Evolutionary conservation across 305 asterid genomes (phyloP).

Genomic region (Fraxinus greggii): DNA sequence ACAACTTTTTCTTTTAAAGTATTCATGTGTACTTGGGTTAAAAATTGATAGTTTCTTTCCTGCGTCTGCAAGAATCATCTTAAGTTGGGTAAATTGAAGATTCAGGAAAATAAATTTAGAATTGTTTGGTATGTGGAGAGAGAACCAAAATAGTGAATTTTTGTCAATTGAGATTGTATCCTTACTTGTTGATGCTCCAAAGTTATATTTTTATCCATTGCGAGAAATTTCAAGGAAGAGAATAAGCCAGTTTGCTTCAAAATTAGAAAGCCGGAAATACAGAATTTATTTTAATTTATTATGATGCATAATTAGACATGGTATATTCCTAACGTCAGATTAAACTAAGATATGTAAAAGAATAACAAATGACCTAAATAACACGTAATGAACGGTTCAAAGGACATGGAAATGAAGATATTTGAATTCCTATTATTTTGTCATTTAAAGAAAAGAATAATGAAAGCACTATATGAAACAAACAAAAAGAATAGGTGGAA

Average conservation of each 20-base stretch:
- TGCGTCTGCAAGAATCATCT: neutral
- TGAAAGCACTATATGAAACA: neutral
- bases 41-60: neutral
- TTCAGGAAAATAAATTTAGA: neutral
- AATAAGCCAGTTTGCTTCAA: neutral
- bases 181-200: neutral
- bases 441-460: neutral
- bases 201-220: neutral
- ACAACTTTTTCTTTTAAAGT: neutral
- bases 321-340: neutral
- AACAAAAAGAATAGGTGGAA: neutral
- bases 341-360: conserved; percentile 5
- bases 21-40: neutral
- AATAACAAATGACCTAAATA: neutral
- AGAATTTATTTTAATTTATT: neutral
- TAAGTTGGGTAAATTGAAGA: neutral
- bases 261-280: neutral
- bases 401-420: neutral
- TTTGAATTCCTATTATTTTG: neutral
- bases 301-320: neutral
- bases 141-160: neutral
- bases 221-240: neutral
- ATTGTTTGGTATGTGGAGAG: neutral
- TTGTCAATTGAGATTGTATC: neutral
- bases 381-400: neutral